Base-by-base conservation (phyloP, 768 basidiomycete species). In the Fistulinella prunicolor region DNA sequence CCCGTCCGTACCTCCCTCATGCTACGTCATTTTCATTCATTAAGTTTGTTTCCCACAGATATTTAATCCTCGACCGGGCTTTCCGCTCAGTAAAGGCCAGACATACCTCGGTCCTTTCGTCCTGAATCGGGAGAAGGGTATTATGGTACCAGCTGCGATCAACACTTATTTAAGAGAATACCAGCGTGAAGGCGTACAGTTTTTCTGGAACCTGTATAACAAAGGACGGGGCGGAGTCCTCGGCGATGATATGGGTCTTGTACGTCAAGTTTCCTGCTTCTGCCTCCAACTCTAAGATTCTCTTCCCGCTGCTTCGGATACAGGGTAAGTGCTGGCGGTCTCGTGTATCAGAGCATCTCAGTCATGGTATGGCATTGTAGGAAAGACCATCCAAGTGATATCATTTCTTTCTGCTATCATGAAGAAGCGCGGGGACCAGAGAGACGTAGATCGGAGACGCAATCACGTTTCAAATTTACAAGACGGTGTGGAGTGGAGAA, bases 361-460 rank as follows among this genome's bases (percentile, higher is more conserved):
- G 22, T 23, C 14, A 21, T 48, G 17, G 52, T 51, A 39, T 46
- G 28, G 35, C 14, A 4, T 46, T 19, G 42, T 47, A 72, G 75
- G 95, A 86, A 98, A 98, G 78, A 98, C 95, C 0, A 93, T 97
- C 19, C 95, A 98, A 65, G 85, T 93, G 21, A 89, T 94, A 38
- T 78, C 86, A 0, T 89, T 93, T 60, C 76, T 98, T 3, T 86
- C 91, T 0, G 94, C 94, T 0, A 87, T 97, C 49, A 95, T 96
- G 94, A 71, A 76, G 51, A 95, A 95, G 65, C 66, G 72, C 2
- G 91, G 91, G 1, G 73, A 82, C 32, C 59, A 57, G 7, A 72
- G 73, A 4, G 94, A 96, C 62, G 59, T 73, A n/a, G 66, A 79
- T 38, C 79, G 92, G 16, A 78, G 93, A 12, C 76, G 75, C 38